Evolutionary conservation across 192 early-diverging fungal species (phyloP), one percentile per base, ranked within the genome.

Genomic region (Lobosporangium transversale): DNA sequence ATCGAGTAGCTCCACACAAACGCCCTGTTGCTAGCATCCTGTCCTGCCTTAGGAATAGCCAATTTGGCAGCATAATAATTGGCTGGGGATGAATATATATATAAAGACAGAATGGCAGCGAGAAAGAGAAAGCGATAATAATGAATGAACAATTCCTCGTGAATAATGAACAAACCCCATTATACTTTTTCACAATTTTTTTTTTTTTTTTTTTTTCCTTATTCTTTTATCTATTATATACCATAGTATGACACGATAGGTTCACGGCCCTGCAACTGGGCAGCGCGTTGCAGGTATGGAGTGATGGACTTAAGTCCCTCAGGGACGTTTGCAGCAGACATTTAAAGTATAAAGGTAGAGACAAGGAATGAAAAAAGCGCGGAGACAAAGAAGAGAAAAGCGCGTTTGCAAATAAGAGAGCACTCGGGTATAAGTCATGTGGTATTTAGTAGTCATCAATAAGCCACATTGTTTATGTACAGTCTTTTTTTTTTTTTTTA

Each of bases 231-330:
- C n/a, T n/a, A n/a, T n/a, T 68, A 80, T 64, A 79, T 86, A 95
- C 97, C 92, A 73, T 95, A 99, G 69, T 99, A 99, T 3, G 97
- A 83, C 5, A 98, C 87, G 5, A 97, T 79, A 11, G 97, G 95
- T 47, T 99, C 96, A 35, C 89, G 86, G 12, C 84, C 71, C 24
- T 81, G 66, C 9, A 97, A 81, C 75, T 99, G 96, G 11, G 88
- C 85, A 0, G 89, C 89, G 18, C 96, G 87, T 71, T 95, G 94
- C 40, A 99, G 78, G 79, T 85, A 97, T 3, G 92, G 88, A 9
- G 78, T 70, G 29, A 98, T 88, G 66, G 81, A 86, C 56, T 85
- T 88, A 15, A 92, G 74, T 53, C 90, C 88, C 15, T 82, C 85
- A 9, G 93, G 93, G 20, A 88, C 64, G 64, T 76, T 67, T 20